phyloP scores from a whole-genome alignment of 1,284 basidiomycete species.

The Ceratobasidium sp. region DNA sequence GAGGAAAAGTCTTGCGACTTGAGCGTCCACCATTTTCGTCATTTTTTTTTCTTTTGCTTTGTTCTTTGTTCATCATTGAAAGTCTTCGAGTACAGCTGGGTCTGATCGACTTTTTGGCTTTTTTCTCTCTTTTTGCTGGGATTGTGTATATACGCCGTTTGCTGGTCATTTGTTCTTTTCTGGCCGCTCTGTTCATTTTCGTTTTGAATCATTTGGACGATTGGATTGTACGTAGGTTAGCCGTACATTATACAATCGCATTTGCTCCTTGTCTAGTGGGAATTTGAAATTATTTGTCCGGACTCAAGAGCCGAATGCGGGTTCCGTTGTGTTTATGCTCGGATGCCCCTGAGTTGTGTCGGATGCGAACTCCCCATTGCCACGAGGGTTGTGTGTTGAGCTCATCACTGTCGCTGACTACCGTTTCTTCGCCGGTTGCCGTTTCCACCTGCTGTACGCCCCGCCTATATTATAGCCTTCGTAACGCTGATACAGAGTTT shows the following conservation, averaged over 20 bases:
- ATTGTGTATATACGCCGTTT: slow-evolving; percentile 32
- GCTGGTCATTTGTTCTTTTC: background rate
- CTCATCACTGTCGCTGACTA: slow-evolving; percentile 24
- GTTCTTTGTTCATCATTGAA: slow-evolving; percentile 36
- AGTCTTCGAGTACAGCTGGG: slow-evolving; percentile 31
- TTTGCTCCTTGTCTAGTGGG: background rate
- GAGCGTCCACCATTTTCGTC: background rate
- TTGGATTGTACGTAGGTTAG: slow-evolving; percentile 36
- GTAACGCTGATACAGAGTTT: background rate
- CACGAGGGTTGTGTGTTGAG: slow-evolving; percentile 43
- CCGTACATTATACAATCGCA: slow-evolving; percentile 42
- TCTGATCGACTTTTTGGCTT: slow-evolving; percentile 22
- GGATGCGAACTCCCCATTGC: slow-evolving; percentile 31
- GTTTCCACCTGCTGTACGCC: slow-evolving; percentile 4
- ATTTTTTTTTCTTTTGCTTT: slow-evolving; percentile 16
- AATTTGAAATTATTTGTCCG: background rate
- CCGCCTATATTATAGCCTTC: background rate
- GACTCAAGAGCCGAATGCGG: slow-evolving; percentile 16
- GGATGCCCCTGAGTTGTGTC: slow-evolving; percentile 21
- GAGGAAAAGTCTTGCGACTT: slow-evolving; percentile 31
- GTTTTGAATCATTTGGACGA: slow-evolving; percentile 6
- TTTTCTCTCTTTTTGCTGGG: slow-evolving; percentile 6
- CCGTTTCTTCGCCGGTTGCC: slow-evolving; percentile 23
- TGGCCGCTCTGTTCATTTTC: slow-evolving; percentile 7
- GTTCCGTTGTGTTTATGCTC: slow-evolving; percentile 4